Evolutionary conservation across 805 yeast genomes (phyloP), one percentile per base, ranked within the genome.

Genomic region (Ogataea salicorniae): DNA sequence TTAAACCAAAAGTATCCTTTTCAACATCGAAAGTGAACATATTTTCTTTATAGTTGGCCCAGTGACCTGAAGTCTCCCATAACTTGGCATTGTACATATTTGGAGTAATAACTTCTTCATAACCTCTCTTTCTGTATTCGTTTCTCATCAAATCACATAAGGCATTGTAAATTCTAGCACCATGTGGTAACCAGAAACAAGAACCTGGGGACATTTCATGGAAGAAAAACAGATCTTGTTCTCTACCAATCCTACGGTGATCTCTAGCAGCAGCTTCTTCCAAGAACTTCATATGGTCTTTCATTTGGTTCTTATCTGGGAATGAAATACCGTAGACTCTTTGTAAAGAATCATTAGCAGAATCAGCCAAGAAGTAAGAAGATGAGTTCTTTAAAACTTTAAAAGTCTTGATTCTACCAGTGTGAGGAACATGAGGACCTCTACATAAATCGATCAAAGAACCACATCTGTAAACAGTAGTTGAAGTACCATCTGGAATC

Each of bases 31-130:
- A 88, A 11, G 95, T 75, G 66, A 94, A 94, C 99, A 94, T 94
- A 70, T 94, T 89, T 68, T 94, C 99, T 68, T 89, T 85, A 72
- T 94, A 94, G 74, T 94, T 94, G 40, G 79, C 95, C 99, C 98
- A 94, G 71, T 94, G 99, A 57, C 99, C 99, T 13, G 98, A 91
- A 47, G 94, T 87, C 75, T 92, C 96, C 99, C 99, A 94, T 62
- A 94, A 78, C 71, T 92, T 92, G 52, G 97, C 74, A 75, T 91
- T 92, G 80, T 80, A 94, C 98, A 94, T 94, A 75, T 94, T 94
- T 63, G 99, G 99, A 52, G 99, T 91, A 67, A 94, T 92, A 56
- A 94, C 99, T 75, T 94, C 99, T 55, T 94, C 97, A 69, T 87
- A 94, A 37, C 97, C 98, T 71, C 99, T 85, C 71, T 80, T 82